These are phyloP conservation scores for Candida stauntonica DNA, from an alignment of 805 yeast species.

Conservation along the genomic window DNA sequence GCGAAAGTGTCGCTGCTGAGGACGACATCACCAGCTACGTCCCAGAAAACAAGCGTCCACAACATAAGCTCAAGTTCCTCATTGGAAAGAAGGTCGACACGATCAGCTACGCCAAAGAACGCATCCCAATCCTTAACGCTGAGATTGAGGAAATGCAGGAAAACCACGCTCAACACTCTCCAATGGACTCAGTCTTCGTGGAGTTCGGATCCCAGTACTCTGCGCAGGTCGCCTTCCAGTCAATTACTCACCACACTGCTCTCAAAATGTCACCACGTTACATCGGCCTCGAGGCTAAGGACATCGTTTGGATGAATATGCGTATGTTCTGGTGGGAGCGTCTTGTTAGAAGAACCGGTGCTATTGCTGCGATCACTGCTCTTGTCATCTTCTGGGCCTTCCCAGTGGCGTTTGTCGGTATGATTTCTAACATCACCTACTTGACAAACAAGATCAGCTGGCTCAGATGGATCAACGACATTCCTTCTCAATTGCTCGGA, in stretches of 20 bases:
- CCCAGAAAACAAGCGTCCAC: slow-evolving; percentile 67
- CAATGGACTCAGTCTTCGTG: slow-evolving; percentile 78
- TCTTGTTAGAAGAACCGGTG: slow-evolving; percentile 46
- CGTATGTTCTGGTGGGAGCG: slow-evolving; percentile 81
- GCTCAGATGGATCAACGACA: slow-evolving; percentile 50
- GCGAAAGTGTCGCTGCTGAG: slow-evolving; percentile 38
- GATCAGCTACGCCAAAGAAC: slow-evolving; percentile 50
- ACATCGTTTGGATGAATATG: slow-evolving; percentile 68
- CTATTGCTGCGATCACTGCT: slow-evolving; percentile 50
- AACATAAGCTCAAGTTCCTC: slow-evolving; percentile 37
- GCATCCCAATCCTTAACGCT: slow-evolving; percentile 50
- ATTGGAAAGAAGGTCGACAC: slow-evolving; percentile 63
- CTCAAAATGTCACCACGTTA: slow-evolving; percentile 55
- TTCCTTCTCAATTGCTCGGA: slow-evolving; percentile 55
- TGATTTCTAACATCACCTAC: slow-evolving; percentile 62
- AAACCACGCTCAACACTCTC: slow-evolving; percentile 41
- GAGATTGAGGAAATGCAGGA: slow-evolving; percentile 56
- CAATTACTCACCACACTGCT: slow-evolving; percentile 61
- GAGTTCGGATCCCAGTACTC: slow-evolving; percentile 73
- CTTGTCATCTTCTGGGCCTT: slow-evolving; percentile 65
- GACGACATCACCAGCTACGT: slow-evolving; percentile 53
- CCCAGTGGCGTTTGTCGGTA: slow-evolving; percentile 77
- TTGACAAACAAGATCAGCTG: slow-evolving; percentile 53
- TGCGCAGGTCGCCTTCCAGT: slow-evolving; percentile 70
- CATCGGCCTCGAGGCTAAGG: slow-evolving; percentile 59